A percentile compares a stretch with the other conserved stretches of the same genome.
phyloP scores from a whole-genome alignment of 192 early-diverging fungal species.

The Phlyctochytrium arcticum region DNA sequence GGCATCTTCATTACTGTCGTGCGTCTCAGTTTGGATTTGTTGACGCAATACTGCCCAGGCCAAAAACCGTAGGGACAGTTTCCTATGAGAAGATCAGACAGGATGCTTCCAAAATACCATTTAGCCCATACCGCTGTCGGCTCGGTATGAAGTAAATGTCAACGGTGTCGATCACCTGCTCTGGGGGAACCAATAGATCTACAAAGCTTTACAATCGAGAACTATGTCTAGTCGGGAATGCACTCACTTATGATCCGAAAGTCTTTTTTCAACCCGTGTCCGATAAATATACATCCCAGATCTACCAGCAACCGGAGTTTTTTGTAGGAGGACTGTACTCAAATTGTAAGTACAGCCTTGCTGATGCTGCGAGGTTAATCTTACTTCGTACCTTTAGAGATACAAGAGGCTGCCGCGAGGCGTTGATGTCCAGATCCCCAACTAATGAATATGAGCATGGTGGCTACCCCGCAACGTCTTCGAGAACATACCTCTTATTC shows the following conservation, averaged over 20 bases:
- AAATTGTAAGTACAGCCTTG: too few relatives aligned
- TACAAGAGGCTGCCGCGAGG: conserved; percentile 75
- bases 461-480: not conserved
- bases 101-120: not conserved
- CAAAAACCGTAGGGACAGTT: conserved; percentile 86
- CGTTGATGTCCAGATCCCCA: conserved; percentile 73
- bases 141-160: conserved; percentile 82
- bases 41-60: conserved; percentile 81
- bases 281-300: conserved; percentile 86
- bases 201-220: not conserved
- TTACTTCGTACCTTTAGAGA: conserved; percentile 79
- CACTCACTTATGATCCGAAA: conserved; percentile 87
- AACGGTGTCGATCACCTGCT: conserved; percentile 91
- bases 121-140: conserved; percentile 57
- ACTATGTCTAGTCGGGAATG: too few relatives aligned
- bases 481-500: conserved; percentile 66
- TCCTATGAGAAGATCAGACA: conserved; percentile 41
- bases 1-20: conserved; percentile 94
- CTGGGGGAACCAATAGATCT: conserved; percentile 83
- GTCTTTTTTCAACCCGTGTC: conserved; percentile 93
- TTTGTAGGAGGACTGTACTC: conserved; percentile 80
- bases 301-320: conserved; percentile 88
- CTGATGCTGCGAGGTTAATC: too few relatives aligned
- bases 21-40: conserved; percentile 83
- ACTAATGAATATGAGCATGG: conserved; percentile 30